Conservation (phyloP, 176 grass and related monocot genomes). For the Canna indica region DNA sequence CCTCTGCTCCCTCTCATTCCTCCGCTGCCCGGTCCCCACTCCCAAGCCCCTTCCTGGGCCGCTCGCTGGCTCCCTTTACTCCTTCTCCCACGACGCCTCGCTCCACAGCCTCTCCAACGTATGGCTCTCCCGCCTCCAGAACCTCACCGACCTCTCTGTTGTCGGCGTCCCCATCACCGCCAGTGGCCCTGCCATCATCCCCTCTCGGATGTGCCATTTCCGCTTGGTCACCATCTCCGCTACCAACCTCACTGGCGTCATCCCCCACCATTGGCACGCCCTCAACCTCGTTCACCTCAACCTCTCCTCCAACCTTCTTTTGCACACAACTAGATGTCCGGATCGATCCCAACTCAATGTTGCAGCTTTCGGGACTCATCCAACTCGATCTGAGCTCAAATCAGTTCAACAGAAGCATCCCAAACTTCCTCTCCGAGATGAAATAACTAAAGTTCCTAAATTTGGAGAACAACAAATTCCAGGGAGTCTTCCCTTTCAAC, state of each 20-base stretch:
- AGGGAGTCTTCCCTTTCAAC: constrained; percentile 66
- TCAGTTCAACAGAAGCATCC: constrained; percentile 80
- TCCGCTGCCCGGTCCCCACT: constrained; percentile 45
- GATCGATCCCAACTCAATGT: constrained; percentile 51
- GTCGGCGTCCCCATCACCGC: constrained; percentile 35
- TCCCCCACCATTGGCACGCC: constrained; percentile 91
- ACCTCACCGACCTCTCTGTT: constrained; percentile 69
- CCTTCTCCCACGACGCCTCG: constrained; percentile 63
- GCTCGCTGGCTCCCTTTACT: constrained; percentile 34
- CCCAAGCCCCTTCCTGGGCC: constrained; percentile 37
- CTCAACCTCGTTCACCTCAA: constrained; percentile 69
- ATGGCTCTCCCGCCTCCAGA: constrained; percentile 68
- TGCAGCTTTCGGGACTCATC: constrained; percentile 55
- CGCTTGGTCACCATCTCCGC: constrained; percentile 44
- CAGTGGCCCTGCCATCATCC: constrained; percentile 39
- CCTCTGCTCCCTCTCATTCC: constrained; percentile 39
- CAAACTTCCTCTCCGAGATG: constrained; percentile 49
- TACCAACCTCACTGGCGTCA: constrained; percentile 59
- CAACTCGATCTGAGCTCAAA: constrained; percentile 80
- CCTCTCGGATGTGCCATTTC: constrained; percentile 67
- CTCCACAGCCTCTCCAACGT: constrained; percentile 49
- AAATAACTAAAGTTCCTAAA: constrained; percentile 46
- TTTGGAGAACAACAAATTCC: constrained; percentile 83
- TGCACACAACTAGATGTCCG: constrained; percentile 62
- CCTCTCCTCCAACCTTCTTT: constrained; percentile 77